These are phyloP conservation scores for Boletus sp. DNA, from an alignment of 768 basidiomycete species.

Conservation along the genomic window DNA sequence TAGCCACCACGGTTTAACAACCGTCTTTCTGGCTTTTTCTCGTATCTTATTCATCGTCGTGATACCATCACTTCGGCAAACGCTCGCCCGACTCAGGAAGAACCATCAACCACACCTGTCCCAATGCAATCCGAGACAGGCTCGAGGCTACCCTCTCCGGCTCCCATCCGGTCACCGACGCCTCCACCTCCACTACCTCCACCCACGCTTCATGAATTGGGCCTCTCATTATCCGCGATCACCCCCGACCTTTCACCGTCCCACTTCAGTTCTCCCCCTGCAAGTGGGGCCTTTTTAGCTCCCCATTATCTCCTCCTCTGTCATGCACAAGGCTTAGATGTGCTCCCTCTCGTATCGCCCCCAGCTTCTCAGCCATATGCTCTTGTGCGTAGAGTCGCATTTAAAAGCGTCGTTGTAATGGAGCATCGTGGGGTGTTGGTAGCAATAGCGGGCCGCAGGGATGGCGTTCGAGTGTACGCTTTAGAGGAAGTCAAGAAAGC, in stretches of 20 bases:
- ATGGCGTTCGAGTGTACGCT: slow-evolving; percentile 86
- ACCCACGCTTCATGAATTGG: slow-evolving; percentile 71
- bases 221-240: slow-evolving; percentile 64
- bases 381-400: slow-evolving; percentile 74
- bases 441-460: slow-evolving; percentile 81
- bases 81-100: slow-evolving; percentile 35
- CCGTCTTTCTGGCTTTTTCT: slow-evolving; percentile 83
- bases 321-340: slow-evolving; percentile 82
- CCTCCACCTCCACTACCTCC: slow-evolving; percentile 72
- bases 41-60: slow-evolving; percentile 70
- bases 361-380: slow-evolving; percentile 77
- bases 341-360: slow-evolving; percentile 73
- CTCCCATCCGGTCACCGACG: slow-evolving; percentile 50
- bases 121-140: slow-evolving; percentile 32
- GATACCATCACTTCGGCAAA: slow-evolving; percentile 38
- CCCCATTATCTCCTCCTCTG: slow-evolving; percentile 83
- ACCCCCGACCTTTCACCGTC: slow-evolving; percentile 69
- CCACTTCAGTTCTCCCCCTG: slow-evolving; percentile 74
- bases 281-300: slow-evolving; percentile 73
- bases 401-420: slow-evolving; percentile 90
- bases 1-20: slow-evolving; percentile 59
- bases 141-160: slow-evolving; percentile 56
- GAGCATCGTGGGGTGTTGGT: slow-evolving; percentile 89
- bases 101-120: slow-evolving; percentile 27
- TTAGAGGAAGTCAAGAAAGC: slow-evolving; percentile 82